Percentiles rank a stretch among this genome's conserved stretches.
phyloP scores from a whole-genome alignment of 371 early-diverging fungal genomes.

The Mucor sp. region DNA sequence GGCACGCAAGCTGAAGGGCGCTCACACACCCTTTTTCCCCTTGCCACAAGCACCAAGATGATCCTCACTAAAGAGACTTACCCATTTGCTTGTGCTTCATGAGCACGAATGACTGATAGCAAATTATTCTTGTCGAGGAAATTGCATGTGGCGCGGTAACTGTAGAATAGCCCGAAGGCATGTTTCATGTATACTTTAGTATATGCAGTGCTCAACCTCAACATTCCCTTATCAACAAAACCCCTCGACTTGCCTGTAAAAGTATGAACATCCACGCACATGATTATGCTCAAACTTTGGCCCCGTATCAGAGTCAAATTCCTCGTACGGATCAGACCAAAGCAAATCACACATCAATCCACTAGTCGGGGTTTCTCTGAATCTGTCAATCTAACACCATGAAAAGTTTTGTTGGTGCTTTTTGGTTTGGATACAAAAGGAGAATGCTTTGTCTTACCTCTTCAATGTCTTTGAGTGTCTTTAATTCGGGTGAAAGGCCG shows the following conservation, averaged over 20 bases:
- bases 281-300: constrained; percentile 88
- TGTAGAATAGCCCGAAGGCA: constrained; percentile 20
- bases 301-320: constrained; percentile 86
- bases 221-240: neutral
- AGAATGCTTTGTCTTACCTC: constrained; percentile 41
- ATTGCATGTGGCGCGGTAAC: constrained; percentile 86
- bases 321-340: constrained; percentile 98
- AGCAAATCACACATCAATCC: constrained; percentile 98
- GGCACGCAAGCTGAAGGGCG: neutral
- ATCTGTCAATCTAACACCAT: constrained; percentile 79
- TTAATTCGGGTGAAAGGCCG: constrained; percentile 95
- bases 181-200: neutral
- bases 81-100: constrained; percentile 98
- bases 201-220: too few species aligned
- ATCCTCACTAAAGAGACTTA: constrained; percentile 12
- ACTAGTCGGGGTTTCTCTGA: constrained; percentile 91
- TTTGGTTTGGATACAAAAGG: neutral
- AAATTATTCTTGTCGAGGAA: constrained; percentile 95
- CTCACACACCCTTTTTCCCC: neutral
- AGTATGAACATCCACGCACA: constrained; percentile 96
- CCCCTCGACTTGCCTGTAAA: constrained; percentile 66
- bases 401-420: neutral
- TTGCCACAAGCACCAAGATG: neutral
- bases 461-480: constrained; percentile 83
- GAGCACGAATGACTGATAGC: constrained; percentile 94